Evolutionary conservation across 768 basidiomycete genomes (phyloP).

Genomic region (Tremella mesenterica): DNA sequence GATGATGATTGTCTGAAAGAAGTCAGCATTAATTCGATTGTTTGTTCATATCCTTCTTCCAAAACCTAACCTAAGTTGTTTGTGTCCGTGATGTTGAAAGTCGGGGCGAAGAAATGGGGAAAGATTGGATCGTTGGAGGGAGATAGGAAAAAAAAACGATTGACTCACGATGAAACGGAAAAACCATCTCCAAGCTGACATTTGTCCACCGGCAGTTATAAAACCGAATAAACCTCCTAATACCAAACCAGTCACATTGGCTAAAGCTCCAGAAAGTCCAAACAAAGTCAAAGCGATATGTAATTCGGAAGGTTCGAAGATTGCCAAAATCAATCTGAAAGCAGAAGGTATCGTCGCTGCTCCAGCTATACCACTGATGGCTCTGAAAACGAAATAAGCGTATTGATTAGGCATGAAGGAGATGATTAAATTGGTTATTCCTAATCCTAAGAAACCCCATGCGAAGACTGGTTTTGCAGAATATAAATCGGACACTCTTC

Average conservation of each 20-base stretch:
- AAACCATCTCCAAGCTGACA: conserved; percentile 31
- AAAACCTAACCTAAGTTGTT: no score
- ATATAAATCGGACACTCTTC: conserved; percentile 23
- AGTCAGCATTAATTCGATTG: no score
- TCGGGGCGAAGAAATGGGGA: no score
- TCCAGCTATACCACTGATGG: conserved; percentile 22
- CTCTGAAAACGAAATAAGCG: conserved; percentile 30
- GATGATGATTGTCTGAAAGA: conserved; percentile 3
- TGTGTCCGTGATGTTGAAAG: no score
- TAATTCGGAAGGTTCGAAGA: conserved; percentile 23
- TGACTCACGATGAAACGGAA: conserved; percentile 17
- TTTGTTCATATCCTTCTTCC: no score
- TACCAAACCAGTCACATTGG: conserved; percentile 18
- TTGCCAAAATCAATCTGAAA: conserved; percentile 20
- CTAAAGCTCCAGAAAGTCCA: conserved; percentile 17
- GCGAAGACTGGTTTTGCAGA: conserved; percentile 23
- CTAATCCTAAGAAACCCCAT: conserved; percentile 21
- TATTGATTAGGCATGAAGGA: conserved; percentile 25
- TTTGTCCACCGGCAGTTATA: conserved; percentile 16
- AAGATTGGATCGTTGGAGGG: no score
- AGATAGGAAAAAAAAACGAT: background rate
- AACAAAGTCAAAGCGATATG: conserved; percentile 21
- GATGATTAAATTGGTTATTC: conserved; percentile 19
- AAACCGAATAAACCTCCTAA: conserved; percentile 22
- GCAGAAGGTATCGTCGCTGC: conserved; percentile 11